Conservation (phyloP, 331 rosid genomes). For the Saraca asoca region DNA sequence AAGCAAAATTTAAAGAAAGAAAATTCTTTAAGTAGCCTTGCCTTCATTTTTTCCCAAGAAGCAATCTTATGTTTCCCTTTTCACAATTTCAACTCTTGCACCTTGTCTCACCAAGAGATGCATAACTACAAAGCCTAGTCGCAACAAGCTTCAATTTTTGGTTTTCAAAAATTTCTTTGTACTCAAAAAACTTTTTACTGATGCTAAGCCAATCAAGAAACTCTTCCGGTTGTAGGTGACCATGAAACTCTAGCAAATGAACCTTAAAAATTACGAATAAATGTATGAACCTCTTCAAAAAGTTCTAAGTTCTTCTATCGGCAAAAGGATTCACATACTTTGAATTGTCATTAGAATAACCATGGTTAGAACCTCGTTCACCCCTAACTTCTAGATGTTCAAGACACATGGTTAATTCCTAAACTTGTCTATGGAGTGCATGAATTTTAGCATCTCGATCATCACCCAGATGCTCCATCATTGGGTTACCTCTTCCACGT, state of each 20-base stretch:
- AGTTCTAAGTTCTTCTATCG: neutral
- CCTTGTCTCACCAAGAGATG: constrained; percentile 6
- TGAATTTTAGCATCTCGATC: neutral
- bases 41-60: neutral
- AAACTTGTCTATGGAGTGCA: neutral
- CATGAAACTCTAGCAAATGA: neutral
- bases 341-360: neutral
- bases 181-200: neutral
- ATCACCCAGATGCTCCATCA: neutral
- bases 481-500: neutral
- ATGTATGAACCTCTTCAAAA: neutral
- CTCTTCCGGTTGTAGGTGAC: neutral
- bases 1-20: too few species aligned
- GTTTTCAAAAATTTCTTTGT: neutral
- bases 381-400: neutral
- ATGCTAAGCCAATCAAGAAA: neutral
- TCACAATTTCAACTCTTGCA: neutral
- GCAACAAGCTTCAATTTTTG: neutral
- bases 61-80: constrained; percentile 1
- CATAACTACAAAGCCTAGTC: neutral
- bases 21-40: too few species aligned
- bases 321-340: neutral
- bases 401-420: neutral
- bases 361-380: neutral
- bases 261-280: neutral